Evolutionary conservation across 768 basidiomycete genomes (phyloP), one percentile per base, ranked within the genome.

Genomic region (Amanita pseudoporphyria): DNA sequence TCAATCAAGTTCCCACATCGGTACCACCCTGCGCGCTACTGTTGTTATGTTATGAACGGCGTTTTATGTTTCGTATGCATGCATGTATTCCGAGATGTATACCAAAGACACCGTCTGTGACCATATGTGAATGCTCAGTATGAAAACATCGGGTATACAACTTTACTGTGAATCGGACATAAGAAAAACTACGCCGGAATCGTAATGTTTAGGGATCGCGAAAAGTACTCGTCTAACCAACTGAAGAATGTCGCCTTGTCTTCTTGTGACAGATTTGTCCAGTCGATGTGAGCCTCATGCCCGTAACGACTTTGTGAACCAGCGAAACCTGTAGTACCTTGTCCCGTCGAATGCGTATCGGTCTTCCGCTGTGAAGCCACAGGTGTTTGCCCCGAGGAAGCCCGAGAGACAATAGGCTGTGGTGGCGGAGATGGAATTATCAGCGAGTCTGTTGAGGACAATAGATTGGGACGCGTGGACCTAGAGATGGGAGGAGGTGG

Each of bases 221-320:
- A 72, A 57, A 90, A 90, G 65, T 82, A 89, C 57, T 88, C 87
- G 60, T 90, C 87, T 18, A 90, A 68, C 86, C 87, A 89, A 52
- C 65, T 64, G 62, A 89, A 90, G 59, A 90, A 84, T 21, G 69
- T 76, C 26, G 77, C 66, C 60, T 87, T 89, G 58, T 90, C 85
- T 59, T 81, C 72, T 18, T 61, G 58, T 1, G 78, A 76, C 41
- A 90, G 69, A 60, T 84, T 79, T 5, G 71, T 62, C 87, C 87
- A 90, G 59, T 87, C 79, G 26, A 89, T 76, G 35, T 53, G 54
- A 14, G 53, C 40, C 10, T 64, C 59, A 2, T 24, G 13, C 22
- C 35, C 26, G 12, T 6, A 21, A 33, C 30, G 45, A 33, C 9
- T 24, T 7, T 18, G 18, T 16, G 7, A 28, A 24, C n/a, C 35